phyloP scores from a whole-genome alignment of 75 land plant genomes.

The Pinus albicaulis region DNA sequence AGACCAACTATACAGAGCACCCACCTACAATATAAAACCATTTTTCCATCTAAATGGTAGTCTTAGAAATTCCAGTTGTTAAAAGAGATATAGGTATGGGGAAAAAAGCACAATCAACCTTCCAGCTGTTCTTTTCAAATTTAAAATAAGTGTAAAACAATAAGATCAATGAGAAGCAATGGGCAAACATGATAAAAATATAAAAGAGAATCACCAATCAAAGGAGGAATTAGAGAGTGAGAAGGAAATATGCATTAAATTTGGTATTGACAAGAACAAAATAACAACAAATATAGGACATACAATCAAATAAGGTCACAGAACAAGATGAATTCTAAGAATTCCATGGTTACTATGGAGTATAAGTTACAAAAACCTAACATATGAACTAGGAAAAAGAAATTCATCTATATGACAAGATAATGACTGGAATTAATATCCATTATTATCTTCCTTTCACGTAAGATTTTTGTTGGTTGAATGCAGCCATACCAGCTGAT shows the following conservation, averaged over 20 bases:
- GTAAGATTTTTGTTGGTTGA: background rate
- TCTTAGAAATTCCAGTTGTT: background rate
- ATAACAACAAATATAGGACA: background rate
- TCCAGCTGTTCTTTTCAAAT: background rate
- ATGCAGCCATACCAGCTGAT: conserved; percentile 68
- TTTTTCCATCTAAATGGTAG: background rate
- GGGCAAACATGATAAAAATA: background rate
- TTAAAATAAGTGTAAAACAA: background rate
- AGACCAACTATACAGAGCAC: background rate
- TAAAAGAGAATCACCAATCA: background rate
- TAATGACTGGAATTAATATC: background rate
- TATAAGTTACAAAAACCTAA: background rate
- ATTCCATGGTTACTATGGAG: background rate
- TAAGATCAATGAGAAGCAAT: background rate
- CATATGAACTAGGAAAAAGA: background rate
- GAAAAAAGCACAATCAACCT: background rate
- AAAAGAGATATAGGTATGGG: background rate
- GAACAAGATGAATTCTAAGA: background rate
- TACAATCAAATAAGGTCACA: background rate
- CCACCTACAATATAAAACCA: background rate
- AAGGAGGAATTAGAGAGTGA: background rate
- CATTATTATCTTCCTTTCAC: background rate
- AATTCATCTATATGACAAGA: background rate
- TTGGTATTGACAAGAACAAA: background rate
- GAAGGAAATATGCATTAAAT: background rate